Evolutionary conservation across 1,139 yeast genomes (phyloP).

Genomic region (Suhomyces maxii): DNA sequence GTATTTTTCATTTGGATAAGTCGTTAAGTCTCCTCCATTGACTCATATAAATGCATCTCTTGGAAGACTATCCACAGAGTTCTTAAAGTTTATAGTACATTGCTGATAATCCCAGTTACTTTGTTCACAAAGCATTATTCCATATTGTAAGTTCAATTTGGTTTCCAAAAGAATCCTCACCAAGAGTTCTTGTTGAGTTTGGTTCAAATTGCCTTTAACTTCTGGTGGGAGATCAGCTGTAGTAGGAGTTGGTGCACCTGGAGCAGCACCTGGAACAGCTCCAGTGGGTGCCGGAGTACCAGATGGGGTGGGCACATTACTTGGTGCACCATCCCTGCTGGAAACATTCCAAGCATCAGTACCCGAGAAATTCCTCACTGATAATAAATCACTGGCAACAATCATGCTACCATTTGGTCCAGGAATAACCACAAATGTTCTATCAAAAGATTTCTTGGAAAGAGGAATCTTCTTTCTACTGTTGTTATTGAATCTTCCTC

Average conservation of each 20-base stretch:
- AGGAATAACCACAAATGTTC: slow-evolving; percentile 79
- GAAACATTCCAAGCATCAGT: slow-evolving; percentile 55
- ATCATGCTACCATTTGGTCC: slow-evolving; percentile 68
- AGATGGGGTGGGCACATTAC: slow-evolving; percentile 12
- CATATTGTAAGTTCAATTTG: slow-evolving; percentile 72
- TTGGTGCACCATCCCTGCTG: slow-evolving; percentile 7
- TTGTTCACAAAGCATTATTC: slow-evolving; percentile 83
- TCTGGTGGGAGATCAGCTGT: slow-evolving; percentile 51
- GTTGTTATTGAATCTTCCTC: slow-evolving; percentile 30
- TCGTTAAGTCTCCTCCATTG: too few relatives aligned
- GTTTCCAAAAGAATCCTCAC: slow-evolving; percentile 71
- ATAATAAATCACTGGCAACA: slow-evolving; percentile 80
- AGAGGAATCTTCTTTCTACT: slow-evolving; percentile 45
- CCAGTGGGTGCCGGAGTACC: slow-evolving; percentile 7
- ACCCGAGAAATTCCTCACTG: slow-evolving; percentile 64
- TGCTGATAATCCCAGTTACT: slow-evolving; percentile 79
- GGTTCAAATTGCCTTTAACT: slow-evolving; percentile 50
- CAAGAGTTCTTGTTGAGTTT: slow-evolving; percentile 65
- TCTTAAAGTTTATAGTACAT: slow-evolving; percentile 71
- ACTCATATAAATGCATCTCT: slow-evolving; percentile 36
- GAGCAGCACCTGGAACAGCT: slow-evolving; percentile 8
- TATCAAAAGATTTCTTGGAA: slow-evolving; percentile 76
- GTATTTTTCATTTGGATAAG: too few relatives aligned
- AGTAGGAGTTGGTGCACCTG: slow-evolving; percentile 23
- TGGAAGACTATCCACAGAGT: slow-evolving; percentile 51